Conservation (phyloP, 306 rosid species). For the Vigna hirtella region DNA sequence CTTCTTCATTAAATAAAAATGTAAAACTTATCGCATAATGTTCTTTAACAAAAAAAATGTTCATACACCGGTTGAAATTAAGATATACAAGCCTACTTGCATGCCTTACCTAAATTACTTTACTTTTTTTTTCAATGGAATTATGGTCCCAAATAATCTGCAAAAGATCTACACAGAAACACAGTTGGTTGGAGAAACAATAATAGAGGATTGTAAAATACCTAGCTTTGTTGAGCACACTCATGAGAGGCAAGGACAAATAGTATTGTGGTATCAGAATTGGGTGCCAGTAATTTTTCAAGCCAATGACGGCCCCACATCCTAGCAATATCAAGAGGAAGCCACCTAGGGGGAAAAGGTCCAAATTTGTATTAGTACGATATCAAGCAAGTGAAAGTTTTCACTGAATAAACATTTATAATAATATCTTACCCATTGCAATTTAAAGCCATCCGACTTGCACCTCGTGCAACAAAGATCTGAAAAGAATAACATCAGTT, state of each 20-base stretch:
- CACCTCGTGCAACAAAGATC: conserved; percentile 94
- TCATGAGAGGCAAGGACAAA: conserved; percentile 92
- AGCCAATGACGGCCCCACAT: conserved; percentile 99
- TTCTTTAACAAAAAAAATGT: no score
- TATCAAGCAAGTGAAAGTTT: conserved; percentile 24
- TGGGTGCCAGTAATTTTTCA: conserved; percentile 80
- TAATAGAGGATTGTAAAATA: conserved; percentile 48
- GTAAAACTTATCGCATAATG: background rate
- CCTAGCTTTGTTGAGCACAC: conserved; percentile 92
- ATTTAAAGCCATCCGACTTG: conserved; percentile 77
- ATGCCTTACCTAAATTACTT: conserved; percentile 8
- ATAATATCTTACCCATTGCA: conserved; percentile 81
- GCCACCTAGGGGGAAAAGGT: conserved; percentile 67
- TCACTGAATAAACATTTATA: conserved; percentile 13
- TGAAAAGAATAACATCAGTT: conserved; percentile 49
- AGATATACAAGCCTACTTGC: background rate
- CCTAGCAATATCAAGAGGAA: conserved; percentile 94
- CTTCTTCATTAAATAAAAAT: background rate
- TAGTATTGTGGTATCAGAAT: conserved; percentile 68
- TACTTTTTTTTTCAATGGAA: background rate
- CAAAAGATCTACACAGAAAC: background rate
- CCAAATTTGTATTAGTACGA: conserved; percentile 25
- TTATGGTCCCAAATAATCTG: background rate
- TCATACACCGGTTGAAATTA: no score
- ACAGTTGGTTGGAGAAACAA: conserved; percentile 3